Evolutionary conservation across 805 yeast species (phyloP).

Genomic region (Wickerhamiella cacticola): DNA sequence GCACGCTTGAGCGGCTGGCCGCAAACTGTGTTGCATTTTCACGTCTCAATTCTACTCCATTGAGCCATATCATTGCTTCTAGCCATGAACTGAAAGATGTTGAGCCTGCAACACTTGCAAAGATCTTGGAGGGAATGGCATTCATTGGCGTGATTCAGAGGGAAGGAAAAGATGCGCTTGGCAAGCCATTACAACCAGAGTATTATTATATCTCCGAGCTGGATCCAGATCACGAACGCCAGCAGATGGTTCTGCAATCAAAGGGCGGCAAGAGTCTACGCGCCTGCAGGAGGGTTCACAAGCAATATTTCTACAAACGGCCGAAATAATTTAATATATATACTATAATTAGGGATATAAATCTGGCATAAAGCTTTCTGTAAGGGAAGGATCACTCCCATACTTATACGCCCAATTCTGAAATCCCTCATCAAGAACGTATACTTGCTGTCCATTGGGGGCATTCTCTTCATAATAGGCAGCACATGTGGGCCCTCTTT

Average conservation of each 20-base stretch:
- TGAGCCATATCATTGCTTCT: slow-evolving; percentile 55
- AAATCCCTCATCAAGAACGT: slow-evolving; percentile 77
- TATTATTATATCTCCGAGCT: slow-evolving; percentile 80
- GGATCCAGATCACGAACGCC: slow-evolving; percentile 62
- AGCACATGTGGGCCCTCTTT: slow-evolving; percentile 82
- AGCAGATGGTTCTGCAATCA: slow-evolving; percentile 53
- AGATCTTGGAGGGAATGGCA: slow-evolving; percentile 34
- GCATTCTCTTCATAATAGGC: slow-evolving; percentile 36
- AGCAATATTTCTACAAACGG: slow-evolving; percentile 68
- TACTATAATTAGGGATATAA: slow-evolving; percentile 21
- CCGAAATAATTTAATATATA: slow-evolving; percentile 28
- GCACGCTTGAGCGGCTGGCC: slow-evolving; percentile 8
- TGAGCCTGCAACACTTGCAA: slow-evolving; percentile 25
- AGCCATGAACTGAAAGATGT: slow-evolving; percentile 40
- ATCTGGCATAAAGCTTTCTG: slow-evolving; percentile 45
- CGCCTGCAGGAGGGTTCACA: slow-evolving; percentile 85
- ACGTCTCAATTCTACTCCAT: slow-evolving; percentile 74
- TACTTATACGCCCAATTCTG: slow-evolving; percentile 66
- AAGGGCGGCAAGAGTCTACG: slow-evolving; percentile 74
- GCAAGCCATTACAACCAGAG: slow-evolving; percentile 86
- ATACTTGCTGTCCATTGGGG: slow-evolving; percentile 36
- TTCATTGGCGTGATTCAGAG: slow-evolving; percentile 85
- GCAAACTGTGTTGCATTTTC: slow-evolving; percentile 80
- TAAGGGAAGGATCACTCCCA: slow-evolving; percentile 52
- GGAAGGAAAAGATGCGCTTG: slow-evolving; percentile 92